Percentiles rank a stretch among this genome's conserved stretches.
Evolutionary conservation across 1,284 basidiomycete genomes (phyloP).

Genomic region (Melampsora larici-populina): DNA sequence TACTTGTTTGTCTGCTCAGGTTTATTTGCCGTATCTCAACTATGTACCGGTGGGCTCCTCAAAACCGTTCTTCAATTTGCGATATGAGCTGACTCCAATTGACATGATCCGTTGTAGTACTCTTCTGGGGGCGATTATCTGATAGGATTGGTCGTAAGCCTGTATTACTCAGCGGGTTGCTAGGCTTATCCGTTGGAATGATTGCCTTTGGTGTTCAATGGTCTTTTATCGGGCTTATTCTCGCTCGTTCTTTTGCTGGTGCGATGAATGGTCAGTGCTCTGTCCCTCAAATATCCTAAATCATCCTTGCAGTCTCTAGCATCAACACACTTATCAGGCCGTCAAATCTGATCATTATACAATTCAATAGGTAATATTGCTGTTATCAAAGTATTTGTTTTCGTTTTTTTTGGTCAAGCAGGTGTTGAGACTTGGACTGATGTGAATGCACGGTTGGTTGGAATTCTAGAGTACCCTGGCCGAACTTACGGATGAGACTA

Average conservation of each 20-base stretch:
- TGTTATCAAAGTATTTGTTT: not conserved
- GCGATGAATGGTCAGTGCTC: conserved; percentile 11
- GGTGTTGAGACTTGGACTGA: not conserved
- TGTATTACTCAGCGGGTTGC: conserved; percentile 4
- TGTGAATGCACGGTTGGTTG: not conserved
- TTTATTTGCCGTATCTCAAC: conserved; percentile 23
- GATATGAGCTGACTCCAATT: not conserved
- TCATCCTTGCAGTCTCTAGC: not conserved
- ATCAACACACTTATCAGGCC: not conserved
- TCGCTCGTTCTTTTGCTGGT: conserved; percentile 17
- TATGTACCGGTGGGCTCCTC: conserved; percentile 6
- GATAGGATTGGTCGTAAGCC: conserved; percentile 20
- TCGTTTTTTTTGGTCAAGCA: not conserved
- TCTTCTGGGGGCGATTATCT: conserved; percentile 13
- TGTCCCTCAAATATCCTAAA: not conserved
- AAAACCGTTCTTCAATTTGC: too few species aligned
- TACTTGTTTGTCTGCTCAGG: not conserved
- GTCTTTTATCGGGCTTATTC: not conserved
- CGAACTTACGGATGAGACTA: conserved; percentile 24
- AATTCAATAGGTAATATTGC: conserved; percentile 12
- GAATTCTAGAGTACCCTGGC: not conserved
- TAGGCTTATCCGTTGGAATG: conserved; percentile 6
- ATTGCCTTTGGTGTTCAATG: conserved; percentile 13
- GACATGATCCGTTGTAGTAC: not conserved
- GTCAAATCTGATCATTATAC: not conserved